Conservation (phyloP, 2,329 filamentous ascomycete genomes). For the Fusarium redolens region DNA sequence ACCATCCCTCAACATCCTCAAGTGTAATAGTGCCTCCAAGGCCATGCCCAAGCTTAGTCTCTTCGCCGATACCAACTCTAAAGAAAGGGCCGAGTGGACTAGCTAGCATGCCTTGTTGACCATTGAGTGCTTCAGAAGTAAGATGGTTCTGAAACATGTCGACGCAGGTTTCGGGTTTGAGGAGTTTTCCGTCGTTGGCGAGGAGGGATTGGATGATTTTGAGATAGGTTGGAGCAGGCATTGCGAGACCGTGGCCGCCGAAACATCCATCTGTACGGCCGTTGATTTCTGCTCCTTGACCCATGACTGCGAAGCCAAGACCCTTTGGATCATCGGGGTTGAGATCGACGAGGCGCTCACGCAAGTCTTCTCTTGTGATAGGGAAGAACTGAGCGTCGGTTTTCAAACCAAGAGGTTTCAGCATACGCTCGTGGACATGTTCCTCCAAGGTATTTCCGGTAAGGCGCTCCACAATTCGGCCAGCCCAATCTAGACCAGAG, state of each 20-base stretch:
- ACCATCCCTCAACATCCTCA: slow-evolving; percentile 56
- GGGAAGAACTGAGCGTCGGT: slow-evolving; percentile 54
- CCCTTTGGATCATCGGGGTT: slow-evolving; percentile 53
- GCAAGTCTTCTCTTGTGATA: slow-evolving; percentile 50
- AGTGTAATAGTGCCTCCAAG: slow-evolving; percentile 56
- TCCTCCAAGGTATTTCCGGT: slow-evolving; percentile 57
- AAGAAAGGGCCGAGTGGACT: slow-evolving; percentile 51
- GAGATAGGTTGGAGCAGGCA: slow-evolving; percentile 54
- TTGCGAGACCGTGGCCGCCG: slow-evolving; percentile 58
- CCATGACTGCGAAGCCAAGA: slow-evolving; percentile 51
- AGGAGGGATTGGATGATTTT: slow-evolving; percentile 60
- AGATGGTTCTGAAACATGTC: slow-evolving; percentile 62
- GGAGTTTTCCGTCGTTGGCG: slow-evolving; percentile 59
- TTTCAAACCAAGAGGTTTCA: slow-evolving; percentile 56
- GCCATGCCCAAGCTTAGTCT: slow-evolving; percentile 52
- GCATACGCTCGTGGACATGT: slow-evolving; percentile 57
- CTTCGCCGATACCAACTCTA: slow-evolving; percentile 48
- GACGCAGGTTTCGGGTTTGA: slow-evolving; percentile 55
- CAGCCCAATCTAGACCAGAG: slow-evolving; percentile 63
- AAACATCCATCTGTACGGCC: slow-evolving; percentile 51
- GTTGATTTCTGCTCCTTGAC: slow-evolving; percentile 50
- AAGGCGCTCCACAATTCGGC: slow-evolving; percentile 61
- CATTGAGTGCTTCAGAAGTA: slow-evolving; percentile 41
- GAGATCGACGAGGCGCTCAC: slow-evolving; percentile 50
- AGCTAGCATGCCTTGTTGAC: slow-evolving; percentile 45